Conservation (phyloP, 768 basidiomycete species). For the Lactarius evosmus region DNA sequence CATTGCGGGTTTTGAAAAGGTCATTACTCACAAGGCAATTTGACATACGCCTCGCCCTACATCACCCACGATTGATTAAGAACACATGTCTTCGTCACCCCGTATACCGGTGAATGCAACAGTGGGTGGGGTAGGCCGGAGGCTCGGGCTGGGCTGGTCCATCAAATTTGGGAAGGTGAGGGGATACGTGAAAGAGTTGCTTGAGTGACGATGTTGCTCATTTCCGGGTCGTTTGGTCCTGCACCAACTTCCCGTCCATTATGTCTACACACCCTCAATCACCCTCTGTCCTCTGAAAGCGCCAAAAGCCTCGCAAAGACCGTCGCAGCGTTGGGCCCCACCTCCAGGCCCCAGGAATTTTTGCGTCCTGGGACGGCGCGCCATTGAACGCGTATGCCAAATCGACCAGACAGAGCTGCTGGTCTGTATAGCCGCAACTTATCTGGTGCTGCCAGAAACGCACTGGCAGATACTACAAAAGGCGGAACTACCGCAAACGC, state of each 20-base stretch:
- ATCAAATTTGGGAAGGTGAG: no score
- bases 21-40: no score
- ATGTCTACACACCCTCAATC: constrained; percentile 65
- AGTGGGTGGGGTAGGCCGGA: no score
- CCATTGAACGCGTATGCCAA: constrained; percentile 48
- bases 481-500: constrained; percentile 70
- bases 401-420: constrained; percentile 46
- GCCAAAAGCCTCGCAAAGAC: constrained; percentile 61
- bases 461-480: constrained; percentile 67
- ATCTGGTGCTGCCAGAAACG: constrained; percentile 70
- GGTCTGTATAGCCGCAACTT: constrained; percentile 78
- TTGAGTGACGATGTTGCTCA: background rate
- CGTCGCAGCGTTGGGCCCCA: constrained; percentile 42
- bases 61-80: no score
- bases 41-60: no score
- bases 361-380: constrained; percentile 47
- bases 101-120: no score
- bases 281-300: constrained; percentile 65
- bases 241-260: constrained; percentile 16
- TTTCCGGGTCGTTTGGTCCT: no score
- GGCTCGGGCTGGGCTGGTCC: no score
- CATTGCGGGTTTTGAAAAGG: no score
- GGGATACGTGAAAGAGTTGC: background rate
- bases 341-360: constrained; percentile 39
- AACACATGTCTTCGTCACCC: no score